Percentiles rank a stretch among this genome's conserved stretches.
phyloP scores from a whole-genome alignment of 441 rosid genomes.

The Jatropha multifida region DNA sequence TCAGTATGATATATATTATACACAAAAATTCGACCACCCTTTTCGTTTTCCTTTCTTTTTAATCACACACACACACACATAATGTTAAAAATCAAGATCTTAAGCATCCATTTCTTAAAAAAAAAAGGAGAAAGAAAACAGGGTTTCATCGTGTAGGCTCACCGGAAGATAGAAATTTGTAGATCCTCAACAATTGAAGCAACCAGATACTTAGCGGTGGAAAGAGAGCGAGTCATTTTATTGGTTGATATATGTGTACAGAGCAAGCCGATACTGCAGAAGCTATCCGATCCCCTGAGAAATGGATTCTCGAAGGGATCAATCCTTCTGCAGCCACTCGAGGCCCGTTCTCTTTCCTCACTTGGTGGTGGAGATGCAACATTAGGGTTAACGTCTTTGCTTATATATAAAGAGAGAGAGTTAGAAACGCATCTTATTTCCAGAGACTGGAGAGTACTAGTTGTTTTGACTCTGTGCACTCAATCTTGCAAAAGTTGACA shows the following conservation, averaged over 20 bases:
- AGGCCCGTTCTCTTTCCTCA: constrained; percentile 14
- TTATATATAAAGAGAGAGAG: background rate
- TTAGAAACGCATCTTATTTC: too few relatives aligned
- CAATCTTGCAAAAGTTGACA: too few relatives aligned
- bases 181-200: constrained; percentile 23
- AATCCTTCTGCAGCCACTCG: constrained; percentile 25
- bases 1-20: too few relatives aligned
- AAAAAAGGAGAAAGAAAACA: background rate
- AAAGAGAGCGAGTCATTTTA: constrained; percentile 35
- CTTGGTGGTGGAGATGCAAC: background rate
- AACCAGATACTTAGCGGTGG: constrained; percentile 27
- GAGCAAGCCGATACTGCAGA: constrained; percentile 18
- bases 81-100: too few relatives aligned
- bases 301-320: constrained; percentile 14
- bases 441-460: too few relatives aligned
- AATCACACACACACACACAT: too few relatives aligned
- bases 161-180: constrained; percentile 31
- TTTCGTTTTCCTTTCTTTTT: too few relatives aligned
- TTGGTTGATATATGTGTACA: background rate
- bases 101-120: too few relatives aligned
- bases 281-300: constrained; percentile 12
- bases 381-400: background rate
- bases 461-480: too few relatives aligned
- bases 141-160: background rate
- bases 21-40: too few relatives aligned